Evolutionary conservation across 345 rosid genomes (phyloP).

Genomic region (Sonneratia caseolaris): DNA sequence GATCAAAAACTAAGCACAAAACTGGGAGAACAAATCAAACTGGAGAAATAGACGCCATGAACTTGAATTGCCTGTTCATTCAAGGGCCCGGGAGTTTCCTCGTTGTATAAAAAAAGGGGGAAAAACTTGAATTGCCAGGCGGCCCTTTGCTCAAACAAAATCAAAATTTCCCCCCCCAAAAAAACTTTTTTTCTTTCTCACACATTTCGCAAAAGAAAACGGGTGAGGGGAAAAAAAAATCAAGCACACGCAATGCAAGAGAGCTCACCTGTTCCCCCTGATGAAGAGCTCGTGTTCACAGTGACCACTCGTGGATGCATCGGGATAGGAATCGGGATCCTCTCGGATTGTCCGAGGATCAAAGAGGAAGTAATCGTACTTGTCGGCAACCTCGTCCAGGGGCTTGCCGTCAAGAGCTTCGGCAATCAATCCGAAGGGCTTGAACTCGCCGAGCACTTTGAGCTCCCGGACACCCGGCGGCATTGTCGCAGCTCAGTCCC

Average conservation of each 20-base stretch:
- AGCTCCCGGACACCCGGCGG: conserved; percentile 58
- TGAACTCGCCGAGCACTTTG: conserved; percentile 82
- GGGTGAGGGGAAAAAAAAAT: too few species aligned
- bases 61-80: neutral
- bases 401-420: conserved; percentile 72
- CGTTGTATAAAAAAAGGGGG: too few species aligned
- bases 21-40: neutral
- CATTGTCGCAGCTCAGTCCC: conserved; percentile 23
- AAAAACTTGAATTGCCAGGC: neutral
- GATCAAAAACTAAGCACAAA: neutral
- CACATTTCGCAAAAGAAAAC: too few species aligned
- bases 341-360: conserved; percentile 50
- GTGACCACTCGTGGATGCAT: conserved; percentile 25
- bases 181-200: too few species aligned
- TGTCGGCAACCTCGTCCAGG: conserved; percentile 23
- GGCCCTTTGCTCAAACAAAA: too few species aligned
- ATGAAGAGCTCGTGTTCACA: conserved; percentile 80
- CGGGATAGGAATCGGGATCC: conserved; percentile 19
- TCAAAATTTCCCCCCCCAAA: too few species aligned
- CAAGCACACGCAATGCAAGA: neutral
- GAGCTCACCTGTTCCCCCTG: conserved; percentile 51
- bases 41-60: neutral
- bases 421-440: conserved; percentile 79
- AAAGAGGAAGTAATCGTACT: conserved; percentile 70
- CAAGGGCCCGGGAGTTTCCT: too few species aligned